phyloP scores from a whole-genome alignment of 192 early-diverging fungal species.

The Coemansia sp. region DNA sequence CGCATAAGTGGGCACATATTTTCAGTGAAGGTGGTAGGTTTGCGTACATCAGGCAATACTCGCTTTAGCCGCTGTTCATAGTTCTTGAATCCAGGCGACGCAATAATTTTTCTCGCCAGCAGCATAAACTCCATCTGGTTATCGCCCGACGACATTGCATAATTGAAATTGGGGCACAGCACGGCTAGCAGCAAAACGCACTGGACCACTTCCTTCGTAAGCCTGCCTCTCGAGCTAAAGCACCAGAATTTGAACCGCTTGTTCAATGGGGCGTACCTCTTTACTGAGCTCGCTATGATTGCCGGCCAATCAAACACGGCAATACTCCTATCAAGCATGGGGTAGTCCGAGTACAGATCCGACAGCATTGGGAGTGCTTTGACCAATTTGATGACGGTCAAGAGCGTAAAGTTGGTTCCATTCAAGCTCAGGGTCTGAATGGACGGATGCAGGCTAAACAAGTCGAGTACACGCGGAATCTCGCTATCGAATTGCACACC shows the following conservation, averaged over 20 bases:
- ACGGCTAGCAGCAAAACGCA: background rate
- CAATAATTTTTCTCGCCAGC: background rate
- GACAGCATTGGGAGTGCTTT: background rate
- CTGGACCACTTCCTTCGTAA: background rate
- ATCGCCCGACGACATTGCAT: background rate
- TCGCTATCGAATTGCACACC: background rate
- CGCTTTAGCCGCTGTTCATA: background rate
- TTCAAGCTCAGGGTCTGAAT: background rate
- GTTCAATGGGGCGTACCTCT: background rate
- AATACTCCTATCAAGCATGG: background rate
- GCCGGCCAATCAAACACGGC: background rate
- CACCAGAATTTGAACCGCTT: background rate
- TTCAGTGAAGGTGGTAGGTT: background rate
- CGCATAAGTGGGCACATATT: background rate
- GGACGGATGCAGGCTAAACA: background rate
- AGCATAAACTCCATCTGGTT: background rate
- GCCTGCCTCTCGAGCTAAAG: background rate
- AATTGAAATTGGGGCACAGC: background rate
- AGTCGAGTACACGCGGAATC: background rate
- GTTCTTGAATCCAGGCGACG: background rate
- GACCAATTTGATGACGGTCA: background rate
- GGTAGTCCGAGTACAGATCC: background rate
- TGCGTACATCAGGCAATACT: background rate
- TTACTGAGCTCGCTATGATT: background rate
- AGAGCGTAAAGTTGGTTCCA: background rate